These are phyloP conservation scores for Delonix regia DNA, from an alignment of 306 rosid genomes.

Conservation along the genomic window DNA sequence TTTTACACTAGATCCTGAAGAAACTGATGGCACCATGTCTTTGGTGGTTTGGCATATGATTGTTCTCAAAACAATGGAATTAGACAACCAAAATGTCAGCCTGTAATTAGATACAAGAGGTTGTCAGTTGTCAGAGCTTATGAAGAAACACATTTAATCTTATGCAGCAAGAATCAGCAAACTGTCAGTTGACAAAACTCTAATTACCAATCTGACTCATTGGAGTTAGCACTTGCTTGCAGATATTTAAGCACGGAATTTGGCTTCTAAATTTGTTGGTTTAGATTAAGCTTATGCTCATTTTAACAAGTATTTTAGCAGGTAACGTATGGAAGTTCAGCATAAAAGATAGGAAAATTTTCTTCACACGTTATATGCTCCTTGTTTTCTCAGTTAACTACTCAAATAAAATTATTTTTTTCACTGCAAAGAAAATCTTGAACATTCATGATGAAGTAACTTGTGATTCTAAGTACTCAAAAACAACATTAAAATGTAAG, in stretches of 20 bases:
- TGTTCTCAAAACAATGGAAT: slow-evolving; percentile 77
- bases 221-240: slow-evolving; percentile 20
- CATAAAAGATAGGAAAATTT: not conserved
- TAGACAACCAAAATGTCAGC: slow-evolving; percentile 91
- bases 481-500: slow-evolving; percentile 25
- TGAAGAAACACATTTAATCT: slow-evolving; percentile 23
- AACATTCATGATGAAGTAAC: slow-evolving; percentile 2
- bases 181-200: slow-evolving; percentile 34
- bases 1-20: slow-evolving; percentile 45
- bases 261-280: not conserved
- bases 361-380: slow-evolving; percentile 11
- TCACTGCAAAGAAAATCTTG: not conserved
- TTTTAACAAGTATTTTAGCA: not conserved
- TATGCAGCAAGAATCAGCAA: slow-evolving; percentile 34
- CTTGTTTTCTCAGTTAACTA: slow-evolving; percentile 5
- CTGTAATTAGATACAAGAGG: slow-evolving; percentile 52
- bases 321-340: slow-evolving; percentile 24
- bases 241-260: slow-evolving; percentile 21
- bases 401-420: not conserved
- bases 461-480: slow-evolving; percentile 12
- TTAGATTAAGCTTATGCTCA: slow-evolving; percentile 24
- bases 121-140: slow-evolving; percentile 26
- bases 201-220: slow-evolving; percentile 12
- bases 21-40: slow-evolving; percentile 40
- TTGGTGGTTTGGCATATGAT: slow-evolving; percentile 62